Evolutionary conservation across 2,329 filamentous ascomycete species (phyloP).

Genomic region (Alternaria dauci): DNA sequence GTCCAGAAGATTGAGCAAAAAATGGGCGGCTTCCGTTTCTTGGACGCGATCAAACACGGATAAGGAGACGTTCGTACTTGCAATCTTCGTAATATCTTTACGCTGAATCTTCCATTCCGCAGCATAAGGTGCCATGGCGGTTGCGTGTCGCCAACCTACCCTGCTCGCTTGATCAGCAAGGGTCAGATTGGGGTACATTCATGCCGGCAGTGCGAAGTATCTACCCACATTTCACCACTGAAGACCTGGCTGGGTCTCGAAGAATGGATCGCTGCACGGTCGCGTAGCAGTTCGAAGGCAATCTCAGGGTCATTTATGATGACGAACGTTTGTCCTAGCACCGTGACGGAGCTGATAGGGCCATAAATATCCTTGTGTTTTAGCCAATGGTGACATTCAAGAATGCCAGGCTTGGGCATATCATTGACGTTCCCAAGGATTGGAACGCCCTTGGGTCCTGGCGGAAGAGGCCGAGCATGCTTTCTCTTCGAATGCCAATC

Average conservation of each 20-base stretch:
- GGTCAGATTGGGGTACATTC: background rate
- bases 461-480: conserved; percentile 50
- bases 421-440: conserved; percentile 61
- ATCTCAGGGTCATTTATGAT: conserved; percentile 35
- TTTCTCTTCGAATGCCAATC: background rate
- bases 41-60: conserved; percentile 31
- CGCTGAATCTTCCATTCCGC: conserved; percentile 32
- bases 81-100: conserved; percentile 36
- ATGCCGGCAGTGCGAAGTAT: conserved; percentile 13
- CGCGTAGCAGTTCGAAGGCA: conserved; percentile 34
- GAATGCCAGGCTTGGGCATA: conserved; percentile 52
- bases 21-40: conserved; percentile 33
- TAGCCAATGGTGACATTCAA: conserved; percentile 55
- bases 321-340: conserved; percentile 36
- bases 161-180: background rate
- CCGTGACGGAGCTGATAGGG: conserved; percentile 34
- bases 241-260: conserved; percentile 29
- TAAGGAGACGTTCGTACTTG: conserved; percentile 26
- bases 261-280: conserved; percentile 34
- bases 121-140: conserved; percentile 25
- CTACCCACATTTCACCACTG: conserved; percentile 30
- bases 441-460: conserved; percentile 59
- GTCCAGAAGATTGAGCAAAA: conserved; percentile 31
- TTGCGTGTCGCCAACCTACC: conserved; percentile 32
- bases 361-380: conserved; percentile 52